Base-by-base conservation (phyloP, 2,329 filamentous ascomycete species). In the Epichloe sibirici region DNA sequence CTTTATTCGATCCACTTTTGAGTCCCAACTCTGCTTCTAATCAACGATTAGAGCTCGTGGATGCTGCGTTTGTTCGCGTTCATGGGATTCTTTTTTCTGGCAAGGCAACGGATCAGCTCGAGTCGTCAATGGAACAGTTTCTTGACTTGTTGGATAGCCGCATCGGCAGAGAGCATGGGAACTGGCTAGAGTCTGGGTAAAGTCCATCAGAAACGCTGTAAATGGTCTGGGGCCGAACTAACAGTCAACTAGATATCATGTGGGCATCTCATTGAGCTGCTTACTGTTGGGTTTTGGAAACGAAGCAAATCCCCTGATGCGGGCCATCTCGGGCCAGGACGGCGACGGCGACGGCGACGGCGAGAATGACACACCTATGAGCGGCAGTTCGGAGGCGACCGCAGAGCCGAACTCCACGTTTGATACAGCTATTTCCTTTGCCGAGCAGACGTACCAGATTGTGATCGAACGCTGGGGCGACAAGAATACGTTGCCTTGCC, bases 11-110 rank as follows among this genome's bases (percentile, higher is more conserved):
- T 3, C 80, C 80, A 0, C 67, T 83, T 0, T 58, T 84, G 4
- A 69, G 53, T 6, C 5, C 35, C 3, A 37, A 39, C 31, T 64
- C 67, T 4, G 65, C 61, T 1, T 51, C 49, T 54, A 64, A 35
- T 61, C 67, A 55, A 13, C 68, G 66, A 3, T 62, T 70, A 35
- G 59, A 64, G 5, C 51, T 55, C 0, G 58, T 81, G 1, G 84
- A 89, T 55, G 70, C 76, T 0, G 71, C 73, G 0, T 87, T 83
- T 53, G 79, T 88, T 13, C 79, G 76, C 5, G 71, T 77, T 0
- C 83, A 88, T 55, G 85, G 76, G 0, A 74, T 84, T 7, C 66
- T 88, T 0, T 88, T 88, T 48, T 78, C 75, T 0, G 70, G 71
- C 1, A 73, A 73, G 25, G 63, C 69, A 1, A 58, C 66, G 2